Evolutionary conservation across 352 stramenopile species (phyloP).

Genomic region (Phytophthora idaei): DNA sequence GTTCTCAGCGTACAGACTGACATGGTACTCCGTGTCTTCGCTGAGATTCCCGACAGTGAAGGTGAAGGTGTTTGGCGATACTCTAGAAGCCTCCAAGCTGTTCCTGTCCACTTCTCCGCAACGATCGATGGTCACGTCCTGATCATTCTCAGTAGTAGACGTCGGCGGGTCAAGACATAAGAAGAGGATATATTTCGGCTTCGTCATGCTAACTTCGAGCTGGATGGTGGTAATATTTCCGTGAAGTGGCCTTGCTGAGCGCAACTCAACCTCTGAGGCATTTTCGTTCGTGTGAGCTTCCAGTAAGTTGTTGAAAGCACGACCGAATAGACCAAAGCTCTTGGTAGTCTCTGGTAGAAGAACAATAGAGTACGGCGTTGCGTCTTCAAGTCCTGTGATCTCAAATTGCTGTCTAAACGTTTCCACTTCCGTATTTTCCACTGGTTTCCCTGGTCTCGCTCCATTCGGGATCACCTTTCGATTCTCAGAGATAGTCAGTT

Average conservation of each 20-base stretch:
- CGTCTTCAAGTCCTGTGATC: conserved; percentile 50
- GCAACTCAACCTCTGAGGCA: conserved; percentile 56
- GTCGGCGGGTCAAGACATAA: conserved; percentile 33
- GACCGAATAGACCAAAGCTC: conserved; percentile 69
- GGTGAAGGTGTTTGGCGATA: conserved; percentile 30
- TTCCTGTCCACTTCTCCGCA: conserved; percentile 43
- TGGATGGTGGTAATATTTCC: conserved; percentile 50
- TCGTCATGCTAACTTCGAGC: conserved; percentile 57
- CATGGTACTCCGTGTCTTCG: conserved; percentile 47
- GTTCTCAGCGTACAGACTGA: conserved; percentile 67
- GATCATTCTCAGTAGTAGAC: neutral
- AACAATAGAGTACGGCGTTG: conserved; percentile 55
- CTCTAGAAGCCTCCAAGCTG: conserved; percentile 30
- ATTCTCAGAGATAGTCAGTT: conserved; percentile 2
- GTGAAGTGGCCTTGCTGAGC: conserved; percentile 30
- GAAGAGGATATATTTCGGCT: conserved; percentile 61
- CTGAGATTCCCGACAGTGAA: conserved; percentile 63
- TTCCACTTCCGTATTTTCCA: conserved; percentile 1
- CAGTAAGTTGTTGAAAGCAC: conserved; percentile 44
- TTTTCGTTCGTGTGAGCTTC: conserved; percentile 72
- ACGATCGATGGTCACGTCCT: conserved; percentile 3
- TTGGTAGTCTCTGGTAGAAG: conserved; percentile 67
- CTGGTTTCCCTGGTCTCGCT: neutral
- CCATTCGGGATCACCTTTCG: neutral
- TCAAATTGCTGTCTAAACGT: conserved; percentile 37